Conservation (phyloP, 2,329 filamentous ascomycete species). For the Pseudogymnoascus sp. region DNA sequence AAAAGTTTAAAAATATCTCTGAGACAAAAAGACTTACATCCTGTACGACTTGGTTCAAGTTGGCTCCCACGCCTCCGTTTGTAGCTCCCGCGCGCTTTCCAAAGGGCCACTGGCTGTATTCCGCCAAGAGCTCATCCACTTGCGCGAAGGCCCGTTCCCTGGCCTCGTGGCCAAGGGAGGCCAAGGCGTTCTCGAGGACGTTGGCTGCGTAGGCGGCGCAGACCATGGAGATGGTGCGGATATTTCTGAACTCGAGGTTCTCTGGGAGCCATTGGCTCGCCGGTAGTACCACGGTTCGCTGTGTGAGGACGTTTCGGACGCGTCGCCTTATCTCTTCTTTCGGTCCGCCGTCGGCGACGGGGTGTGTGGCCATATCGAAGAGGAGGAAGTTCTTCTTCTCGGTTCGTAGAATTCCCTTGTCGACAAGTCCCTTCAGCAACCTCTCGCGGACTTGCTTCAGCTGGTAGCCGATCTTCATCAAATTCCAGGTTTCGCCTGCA, state of each 20-base stretch:
- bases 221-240: slow-evolving; percentile 89
- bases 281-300: slow-evolving; percentile 85
- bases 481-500: slow-evolving; percentile 97
- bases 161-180: slow-evolving; percentile 86
- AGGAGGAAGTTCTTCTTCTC: slow-evolving; percentile 99
- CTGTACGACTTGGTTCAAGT: slow-evolving; percentile 75
- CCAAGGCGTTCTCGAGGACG: slow-evolving; percentile 94
- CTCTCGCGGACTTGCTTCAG: slow-evolving; percentile 98
- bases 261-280: slow-evolving; percentile 84
- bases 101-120: slow-evolving; percentile 98
- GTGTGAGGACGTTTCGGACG: slow-evolving; percentile 85
- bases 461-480: slow-evolving; percentile 99
- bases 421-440: slow-evolving; percentile 91
- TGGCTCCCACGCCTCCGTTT: slow-evolving; percentile 77
- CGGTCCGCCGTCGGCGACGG: slow-evolving; percentile 88
- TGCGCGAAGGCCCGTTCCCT: slow-evolving; percentile 91
- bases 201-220: slow-evolving; percentile 97
- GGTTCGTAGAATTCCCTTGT: slow-evolving; percentile 96
- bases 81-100: slow-evolving; percentile 66
- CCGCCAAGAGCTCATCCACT: slow-evolving; percentile 88
- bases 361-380: slow-evolving; percentile 99
- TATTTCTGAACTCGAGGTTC: slow-evolving; percentile 85
- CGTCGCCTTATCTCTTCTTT: slow-evolving; percentile 95
- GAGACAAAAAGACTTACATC: slow-evolving; percentile 45
- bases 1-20: not conserved